Percentiles rank a stretch among this genome's conserved stretches.
phyloP scores from a whole-genome alignment of 2,329 filamentous ascomycete species.

The Teratosphaeria destructans region DNA sequence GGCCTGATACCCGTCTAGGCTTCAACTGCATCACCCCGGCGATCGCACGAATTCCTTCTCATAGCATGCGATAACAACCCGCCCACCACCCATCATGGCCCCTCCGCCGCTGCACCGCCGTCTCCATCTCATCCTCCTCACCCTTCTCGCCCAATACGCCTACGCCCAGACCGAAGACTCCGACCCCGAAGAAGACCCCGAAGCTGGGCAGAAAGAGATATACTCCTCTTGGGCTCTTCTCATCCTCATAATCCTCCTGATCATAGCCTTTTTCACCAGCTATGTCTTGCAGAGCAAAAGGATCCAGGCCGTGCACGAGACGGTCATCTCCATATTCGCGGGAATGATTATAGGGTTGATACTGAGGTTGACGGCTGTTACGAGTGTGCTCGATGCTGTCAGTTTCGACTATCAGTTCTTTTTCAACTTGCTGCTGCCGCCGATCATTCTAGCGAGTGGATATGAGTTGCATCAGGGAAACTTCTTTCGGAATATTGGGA shows the following conservation, averaged over 20 bases:
- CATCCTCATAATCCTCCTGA: conserved; percentile 89
- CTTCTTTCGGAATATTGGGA: conserved; percentile 97
- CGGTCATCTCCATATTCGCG: conserved; percentile 94
- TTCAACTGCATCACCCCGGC: background rate
- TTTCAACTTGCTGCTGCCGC: conserved; percentile 96
- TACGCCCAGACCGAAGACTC: conserved; percentile 32
- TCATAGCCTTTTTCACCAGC: conserved; percentile 89
- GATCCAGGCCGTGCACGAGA: conserved; percentile 95
- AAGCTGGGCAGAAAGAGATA: conserved; percentile 85
- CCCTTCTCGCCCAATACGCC: conserved; percentile 12
- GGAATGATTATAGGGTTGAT: conserved; percentile 93
- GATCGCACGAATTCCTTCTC: background rate
- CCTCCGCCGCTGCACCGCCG: background rate
- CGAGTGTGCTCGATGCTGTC: conserved; percentile 79
- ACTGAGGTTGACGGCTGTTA: conserved; percentile 68
- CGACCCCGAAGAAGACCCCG: conserved; percentile 49
- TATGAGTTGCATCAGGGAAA: conserved; percentile 98
- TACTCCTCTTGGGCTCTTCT: conserved; percentile 95
- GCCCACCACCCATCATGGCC: conserved; percentile 18
- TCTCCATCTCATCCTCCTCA: conserved; percentile 3
- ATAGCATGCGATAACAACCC: conserved; percentile 16
- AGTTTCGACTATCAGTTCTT: conserved; percentile 99
- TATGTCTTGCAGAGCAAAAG: conserved; percentile 95
- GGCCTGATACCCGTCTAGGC: background rate
- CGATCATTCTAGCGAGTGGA: conserved; percentile 92